Percentiles rank a stretch among this genome's conserved stretches.
Conservation (phyloP, 495 filamentous ascomycete species). For the Daldinia grandis region DNA sequence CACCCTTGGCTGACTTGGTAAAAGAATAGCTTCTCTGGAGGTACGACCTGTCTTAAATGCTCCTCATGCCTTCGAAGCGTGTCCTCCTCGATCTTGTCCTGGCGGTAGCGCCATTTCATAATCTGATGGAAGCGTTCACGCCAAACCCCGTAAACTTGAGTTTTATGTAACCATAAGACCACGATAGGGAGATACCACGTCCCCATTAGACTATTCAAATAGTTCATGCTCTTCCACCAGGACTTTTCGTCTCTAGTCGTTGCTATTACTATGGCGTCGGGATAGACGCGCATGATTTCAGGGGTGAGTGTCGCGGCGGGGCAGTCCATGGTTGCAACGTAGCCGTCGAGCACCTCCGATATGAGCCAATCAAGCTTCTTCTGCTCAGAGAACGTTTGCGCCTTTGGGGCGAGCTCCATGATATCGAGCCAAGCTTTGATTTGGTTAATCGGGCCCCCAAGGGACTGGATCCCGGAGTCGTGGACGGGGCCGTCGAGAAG, state of each 20-base stretch:
- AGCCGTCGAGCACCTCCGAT: constrained; percentile 46
- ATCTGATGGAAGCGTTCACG: constrained; percentile 42
- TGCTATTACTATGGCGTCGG: constrained; percentile 50
- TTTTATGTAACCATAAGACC: constrained; percentile 45
- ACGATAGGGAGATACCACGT: constrained; percentile 48
- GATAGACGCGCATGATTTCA: constrained; percentile 50
- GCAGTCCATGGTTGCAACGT: constrained; percentile 50
- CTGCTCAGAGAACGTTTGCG: constrained; percentile 41
- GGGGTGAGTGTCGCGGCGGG: constrained; percentile 47
- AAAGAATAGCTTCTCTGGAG: constrained; percentile 52
- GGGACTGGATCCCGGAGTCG: constrained; percentile 47
- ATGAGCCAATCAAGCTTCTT: constrained; percentile 48
- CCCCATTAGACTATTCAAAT: constrained; percentile 42
- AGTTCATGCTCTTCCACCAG: constrained; percentile 49
- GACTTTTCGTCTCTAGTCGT: constrained; percentile 45
- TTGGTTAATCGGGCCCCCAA: constrained; percentile 39
- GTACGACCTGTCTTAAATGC: constrained; percentile 46
- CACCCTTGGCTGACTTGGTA: constrained; percentile 57
- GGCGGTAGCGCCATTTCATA: constrained; percentile 44
- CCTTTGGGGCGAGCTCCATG: constrained; percentile 46
- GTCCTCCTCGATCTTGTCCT: constrained; percentile 44
- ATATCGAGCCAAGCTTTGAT: constrained; percentile 46
- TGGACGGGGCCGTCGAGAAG: constrained; percentile 45
- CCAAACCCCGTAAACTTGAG: constrained; percentile 44
- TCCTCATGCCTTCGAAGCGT: constrained; percentile 50